Evolutionary conservation across 2,329 filamentous ascomycete genomes (phyloP), one percentile per base, ranked within the genome.

Genomic region (Apiospora rasikravindrae): DNA sequence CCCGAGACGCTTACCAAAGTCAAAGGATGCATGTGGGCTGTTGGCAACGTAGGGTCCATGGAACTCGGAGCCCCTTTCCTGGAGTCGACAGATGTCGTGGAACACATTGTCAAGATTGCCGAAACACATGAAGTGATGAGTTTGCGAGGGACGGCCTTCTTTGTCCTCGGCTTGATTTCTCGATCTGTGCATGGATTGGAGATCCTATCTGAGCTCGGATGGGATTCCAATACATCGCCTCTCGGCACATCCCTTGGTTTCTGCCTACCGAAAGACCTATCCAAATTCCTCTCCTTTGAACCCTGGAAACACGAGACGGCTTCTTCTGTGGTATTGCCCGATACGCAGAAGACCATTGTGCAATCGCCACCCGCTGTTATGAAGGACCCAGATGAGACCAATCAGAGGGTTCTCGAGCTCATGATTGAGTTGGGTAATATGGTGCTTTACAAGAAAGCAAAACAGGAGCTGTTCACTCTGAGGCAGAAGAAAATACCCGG

Each of bases 41-140:
- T 99, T 0, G 96, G 96, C 33, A 99, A 99, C 77, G 96, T 99
- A 49, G 96, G 96, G 0, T 98, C 95, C 0, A 98, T 99, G 95
- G 96, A 98, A 78, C 90, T 98, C 1, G 96, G 96, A 1, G 96
- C 96, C 0, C 95, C 95, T 0, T 99, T 99, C 81, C 87, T 99
- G 4, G 96, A 98, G 82, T 92, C 93, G 71, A 94, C 91, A 49
- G 94, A 98, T 75, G 94, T 98, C 49, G 94, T 98, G 24, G 90
- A 92, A 78, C 90, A 92, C 74, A 96, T 99, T 74, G 91, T 98
- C 67, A 88, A 91, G 74, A 98, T 99, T 79, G 96, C 96, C 0
- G 94, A 98, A 81, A 86, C 87, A 40, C 95, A 96, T 57, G 91
- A 95, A 76, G 93, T 99, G 69, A 92, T 99, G 90, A 97, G 94